These are phyloP conservation scores for Babesia sp. DNA, from an alignment of 169 alveolate species.

Conservation along the genomic window DNA sequence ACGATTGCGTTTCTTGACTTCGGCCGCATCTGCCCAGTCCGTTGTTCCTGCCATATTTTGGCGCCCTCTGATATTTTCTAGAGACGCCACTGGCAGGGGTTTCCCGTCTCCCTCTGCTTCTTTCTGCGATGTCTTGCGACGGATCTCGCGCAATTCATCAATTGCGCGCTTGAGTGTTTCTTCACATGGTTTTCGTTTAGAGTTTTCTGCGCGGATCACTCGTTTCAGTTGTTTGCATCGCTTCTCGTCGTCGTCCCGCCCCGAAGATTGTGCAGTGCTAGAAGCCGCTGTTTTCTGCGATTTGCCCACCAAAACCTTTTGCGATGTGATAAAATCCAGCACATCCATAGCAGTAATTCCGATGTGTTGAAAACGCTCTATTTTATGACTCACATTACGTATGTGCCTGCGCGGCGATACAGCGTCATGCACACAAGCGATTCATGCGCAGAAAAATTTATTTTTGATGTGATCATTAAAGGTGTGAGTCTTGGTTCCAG, in stretches of 20 bases:
- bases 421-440: not conserved
- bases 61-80: not conserved
- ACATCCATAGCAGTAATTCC: conserved; percentile 10
- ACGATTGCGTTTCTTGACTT: not conserved
- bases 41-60: not conserved
- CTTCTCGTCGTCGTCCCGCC: not conserved
- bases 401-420: not conserved
- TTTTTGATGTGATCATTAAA: not conserved
- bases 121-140: not conserved
- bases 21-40: conserved; percentile 10
- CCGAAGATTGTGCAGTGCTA: not conserved
- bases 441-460: not conserved
- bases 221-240: conserved; percentile 32
- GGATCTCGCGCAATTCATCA: conserved; percentile 18
- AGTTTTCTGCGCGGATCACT: conserved; percentile 23
- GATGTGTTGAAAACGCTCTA: not conserved
- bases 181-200: conserved; percentile 11
- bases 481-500: not conserved
- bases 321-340: conserved; percentile 28
- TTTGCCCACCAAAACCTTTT: conserved; percentile 11
- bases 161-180: conserved; percentile 22
- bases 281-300: not conserved
- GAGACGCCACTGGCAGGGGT: not conserved
- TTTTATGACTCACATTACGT: not conserved
- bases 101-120: not conserved